A percentile compares a stretch with the other conserved stretches of the same genome.
These are phyloP conservation scores for Amanita brunnescens DNA, from an alignment of 768 basidiomycete species.

Conservation along the genomic window DNA sequence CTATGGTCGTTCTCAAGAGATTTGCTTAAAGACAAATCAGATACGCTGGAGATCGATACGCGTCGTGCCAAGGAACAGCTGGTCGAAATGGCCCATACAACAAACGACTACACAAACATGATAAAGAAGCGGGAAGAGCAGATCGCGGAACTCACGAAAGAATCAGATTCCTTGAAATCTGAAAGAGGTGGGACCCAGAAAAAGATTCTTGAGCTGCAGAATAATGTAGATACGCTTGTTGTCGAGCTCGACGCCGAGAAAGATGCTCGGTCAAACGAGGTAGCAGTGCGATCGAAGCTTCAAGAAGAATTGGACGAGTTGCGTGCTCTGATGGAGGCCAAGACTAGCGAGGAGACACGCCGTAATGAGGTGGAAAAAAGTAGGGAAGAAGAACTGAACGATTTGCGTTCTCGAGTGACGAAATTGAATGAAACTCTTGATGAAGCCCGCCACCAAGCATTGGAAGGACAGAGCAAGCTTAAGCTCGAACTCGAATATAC, in stretches of 20 bases:
- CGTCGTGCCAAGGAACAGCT: conserved; percentile 72
- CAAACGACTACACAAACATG: conserved; percentile 66
- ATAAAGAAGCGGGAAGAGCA: conserved; percentile 74
- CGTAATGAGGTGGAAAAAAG: conserved; percentile 79
- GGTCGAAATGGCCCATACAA: conserved; percentile 65
- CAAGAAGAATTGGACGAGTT: conserved; percentile 83
- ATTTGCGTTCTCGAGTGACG: conserved; percentile 55
- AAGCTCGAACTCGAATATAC: conserved; percentile 67
- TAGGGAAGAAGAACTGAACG: conserved; percentile 74
- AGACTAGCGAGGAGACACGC: conserved; percentile 78
- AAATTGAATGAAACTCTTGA: conserved; percentile 60
- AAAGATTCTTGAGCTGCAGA: conserved; percentile 61
- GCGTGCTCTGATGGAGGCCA: conserved; percentile 74
- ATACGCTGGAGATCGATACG: conserved; percentile 56
- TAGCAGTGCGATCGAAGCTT: conserved; percentile 47
- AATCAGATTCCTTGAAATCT: conserved; percentile 43
- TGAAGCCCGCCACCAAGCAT: conserved; percentile 49
- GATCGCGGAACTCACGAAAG: conserved; percentile 41
- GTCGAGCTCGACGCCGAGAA: conserved; percentile 55
- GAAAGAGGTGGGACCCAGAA: conserved; percentile 48
- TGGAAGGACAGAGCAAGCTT: conserved; percentile 64
- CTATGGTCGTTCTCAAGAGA: conserved; percentile 38
- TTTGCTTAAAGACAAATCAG: conserved; percentile 46
- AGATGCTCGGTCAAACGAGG: conserved; percentile 38
- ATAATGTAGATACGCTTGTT: conserved; percentile 55